Conservation (phyloP, 352 stramenopile species). For the Globisporangium perplexum region DNA sequence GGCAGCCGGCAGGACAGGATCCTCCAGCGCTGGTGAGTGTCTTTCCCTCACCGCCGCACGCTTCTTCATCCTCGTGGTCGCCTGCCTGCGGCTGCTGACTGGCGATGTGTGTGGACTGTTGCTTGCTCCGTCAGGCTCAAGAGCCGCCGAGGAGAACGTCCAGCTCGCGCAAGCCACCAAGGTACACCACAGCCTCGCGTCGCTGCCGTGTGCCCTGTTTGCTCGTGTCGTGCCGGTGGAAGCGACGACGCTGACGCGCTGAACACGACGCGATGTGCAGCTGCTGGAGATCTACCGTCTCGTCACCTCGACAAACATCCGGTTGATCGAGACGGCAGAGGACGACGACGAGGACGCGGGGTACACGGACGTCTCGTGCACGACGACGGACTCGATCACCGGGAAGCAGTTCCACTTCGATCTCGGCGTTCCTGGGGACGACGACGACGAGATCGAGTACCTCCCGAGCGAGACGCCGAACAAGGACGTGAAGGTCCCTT, state of each 20-base stretch:
- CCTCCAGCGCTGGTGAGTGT: slow-evolving; percentile 23
- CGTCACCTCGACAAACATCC: slow-evolving; percentile 73
- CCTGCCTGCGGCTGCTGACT: not conserved
- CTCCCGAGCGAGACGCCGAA: slow-evolving; percentile 52
- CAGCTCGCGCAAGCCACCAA: slow-evolving; percentile 72
- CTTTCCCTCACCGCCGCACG: not conserved
- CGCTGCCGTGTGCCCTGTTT: not conserved
- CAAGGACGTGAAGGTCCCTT: slow-evolving; percentile 48
- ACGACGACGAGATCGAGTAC: slow-evolving; percentile 76
- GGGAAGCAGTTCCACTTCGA: slow-evolving; percentile 74
- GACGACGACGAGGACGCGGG: slow-evolving; percentile 46
- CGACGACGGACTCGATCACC: slow-evolving; percentile 54
- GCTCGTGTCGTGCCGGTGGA: not conserved
- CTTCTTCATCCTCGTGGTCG: not conserved
- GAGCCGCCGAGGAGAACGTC: slow-evolving; percentile 36
- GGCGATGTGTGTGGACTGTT: too few relatives aligned
- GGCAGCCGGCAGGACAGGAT: slow-evolving; percentile 28
- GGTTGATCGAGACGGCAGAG: slow-evolving; percentile 51
- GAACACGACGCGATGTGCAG: slow-evolving; percentile 18
- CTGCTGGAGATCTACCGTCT: slow-evolving; percentile 74
- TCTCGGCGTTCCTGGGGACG: slow-evolving; percentile 55
- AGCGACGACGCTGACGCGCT: not conserved
- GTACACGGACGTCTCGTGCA: slow-evolving; percentile 65
- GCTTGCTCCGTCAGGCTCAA: too few relatives aligned
- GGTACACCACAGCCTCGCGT: slow-evolving; percentile 18